phyloP scores from a whole-genome alignment of 306 rosid species.

The Cucurbita moschata region DNA sequence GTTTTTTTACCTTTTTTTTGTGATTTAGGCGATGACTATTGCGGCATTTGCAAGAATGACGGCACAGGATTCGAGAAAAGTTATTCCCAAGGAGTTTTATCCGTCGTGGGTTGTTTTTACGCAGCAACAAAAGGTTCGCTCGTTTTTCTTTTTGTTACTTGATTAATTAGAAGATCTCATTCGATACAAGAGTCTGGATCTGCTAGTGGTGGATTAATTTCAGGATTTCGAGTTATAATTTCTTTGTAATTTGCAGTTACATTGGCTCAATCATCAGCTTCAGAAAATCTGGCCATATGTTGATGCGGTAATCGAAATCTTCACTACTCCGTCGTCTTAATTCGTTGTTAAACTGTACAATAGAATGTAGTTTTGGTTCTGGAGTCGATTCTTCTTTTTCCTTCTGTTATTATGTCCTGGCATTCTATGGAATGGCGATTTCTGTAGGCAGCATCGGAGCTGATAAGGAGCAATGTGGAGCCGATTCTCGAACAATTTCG shows the following conservation, averaged over 20 bases:
- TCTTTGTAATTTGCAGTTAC: slow-evolving; percentile 43
- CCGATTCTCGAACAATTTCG: slow-evolving; percentile 67
- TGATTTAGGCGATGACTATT: slow-evolving; percentile 45
- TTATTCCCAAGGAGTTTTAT: slow-evolving; percentile 44
- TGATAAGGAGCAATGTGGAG: slow-evolving; percentile 60
- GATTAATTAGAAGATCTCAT: background rate
- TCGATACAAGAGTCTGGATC: background rate
- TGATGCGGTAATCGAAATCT: slow-evolving; percentile 39
- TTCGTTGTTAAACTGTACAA: background rate
- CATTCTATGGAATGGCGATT: background rate
- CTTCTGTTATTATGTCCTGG: background rate
- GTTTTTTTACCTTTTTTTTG: background rate
- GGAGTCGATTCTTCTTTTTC: background rate
- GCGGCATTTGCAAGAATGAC: slow-evolving; percentile 81
- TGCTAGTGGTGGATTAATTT: background rate
- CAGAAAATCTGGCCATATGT: slow-evolving; percentile 69
- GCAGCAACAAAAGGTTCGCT: slow-evolving; percentile 60
- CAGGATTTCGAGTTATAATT: slow-evolving; percentile 9
- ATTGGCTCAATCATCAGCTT: slow-evolving; percentile 58
- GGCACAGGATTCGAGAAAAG: slow-evolving; percentile 61
- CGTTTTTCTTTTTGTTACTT: background rate
- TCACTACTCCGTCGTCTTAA: background rate
- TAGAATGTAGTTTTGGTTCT: background rate
- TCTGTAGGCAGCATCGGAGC: slow-evolving; percentile 70
- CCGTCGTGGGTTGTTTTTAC: slow-evolving; percentile 82